Evolutionary conservation across 805 yeast species (phyloP).

Genomic region (Lipomyces sp.): DNA sequence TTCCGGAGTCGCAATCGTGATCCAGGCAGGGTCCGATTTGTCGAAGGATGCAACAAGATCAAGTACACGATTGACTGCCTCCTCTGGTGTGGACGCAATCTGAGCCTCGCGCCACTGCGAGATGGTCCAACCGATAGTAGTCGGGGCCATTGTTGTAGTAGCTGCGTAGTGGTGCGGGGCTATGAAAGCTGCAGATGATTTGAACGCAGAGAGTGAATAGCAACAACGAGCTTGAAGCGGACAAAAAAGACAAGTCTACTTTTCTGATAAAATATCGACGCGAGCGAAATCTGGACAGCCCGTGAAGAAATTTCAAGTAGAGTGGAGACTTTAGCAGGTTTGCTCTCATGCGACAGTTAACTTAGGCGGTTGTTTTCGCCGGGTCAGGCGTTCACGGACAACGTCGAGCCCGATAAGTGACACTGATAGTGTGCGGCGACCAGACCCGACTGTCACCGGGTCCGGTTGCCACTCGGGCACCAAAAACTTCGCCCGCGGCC

Average conservation of each 20-base stretch:
- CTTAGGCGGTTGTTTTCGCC: no score
- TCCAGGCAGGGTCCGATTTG: constrained; percentile 83
- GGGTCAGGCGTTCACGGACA: no score
- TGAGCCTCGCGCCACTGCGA: constrained; percentile 79
- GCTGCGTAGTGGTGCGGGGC: not conserved
- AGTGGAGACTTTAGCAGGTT: no score
- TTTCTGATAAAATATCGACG: not conserved
- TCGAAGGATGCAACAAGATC: constrained; percentile 47
- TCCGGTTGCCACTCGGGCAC: no score
- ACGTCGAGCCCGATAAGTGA: no score
- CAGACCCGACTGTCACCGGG: no score
- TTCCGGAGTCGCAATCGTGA: constrained; percentile 69
- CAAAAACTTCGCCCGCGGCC: no score
- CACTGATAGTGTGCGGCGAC: no score
- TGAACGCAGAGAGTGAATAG: not conserved
- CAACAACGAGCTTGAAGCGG: not conserved
- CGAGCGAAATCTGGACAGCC: not conserved
- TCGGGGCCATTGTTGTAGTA: constrained; percentile 19
- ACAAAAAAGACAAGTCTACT: not conserved
- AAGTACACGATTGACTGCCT: constrained; percentile 58
- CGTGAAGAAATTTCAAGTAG: no score
- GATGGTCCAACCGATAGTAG: constrained; percentile 74
- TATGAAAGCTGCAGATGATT: not conserved
- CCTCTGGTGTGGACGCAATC: constrained; percentile 60
- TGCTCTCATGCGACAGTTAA: no score